Base-by-base conservation (phyloP, 257 asterid genomes). In the Solanum sitiens region DNA sequence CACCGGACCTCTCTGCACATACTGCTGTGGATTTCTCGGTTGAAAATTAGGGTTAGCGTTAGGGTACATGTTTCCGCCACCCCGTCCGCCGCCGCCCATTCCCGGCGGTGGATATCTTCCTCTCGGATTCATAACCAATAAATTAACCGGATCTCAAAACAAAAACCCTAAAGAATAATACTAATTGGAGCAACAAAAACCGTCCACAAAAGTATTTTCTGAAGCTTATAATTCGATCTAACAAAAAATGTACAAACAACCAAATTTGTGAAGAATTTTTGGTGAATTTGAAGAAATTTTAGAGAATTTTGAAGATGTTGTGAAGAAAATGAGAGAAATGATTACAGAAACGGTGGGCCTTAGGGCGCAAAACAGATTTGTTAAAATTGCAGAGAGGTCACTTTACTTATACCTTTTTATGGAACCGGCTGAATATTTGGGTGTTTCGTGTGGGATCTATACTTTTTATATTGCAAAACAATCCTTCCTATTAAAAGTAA, bases 21-120 rank as follows among this genome's bases (percentile, higher is more conserved):
- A 95, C 89, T 96, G 98, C 45, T 93, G 98, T 56, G 92, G 90
- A 88, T 94, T 93, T 88, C 99, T 93, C 1, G 88, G 93, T 77
- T 96, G 98, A 86, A 91, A 95, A 89, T 79, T 88, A 92, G 94
- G 98, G 94, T 92, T 80, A 47, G 85, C 44, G 18, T 93, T 90
- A 6, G 95, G 92, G 88, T 91, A 91, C 93, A 93, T 86, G 68
- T 93, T 94, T 42, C 96, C 85, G 7, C 85, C 92, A 15, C 92
- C 93, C 15, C 83, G 35, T 11, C 63, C 82, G 11, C 96, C 47
- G 86, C 95, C 89, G 87, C 91, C 95, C 92, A 95, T 95, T n/a
- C 98, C 99, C 75, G 98, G 98, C 47, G 98, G 98, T 86, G 98
- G 99, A 91, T 94, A 95, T 85, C 99, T 94, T 83, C 97, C 91